Evolutionary conservation across 1,284 basidiomycete species (phyloP).

Genomic region (Grifola frondosa): DNA sequence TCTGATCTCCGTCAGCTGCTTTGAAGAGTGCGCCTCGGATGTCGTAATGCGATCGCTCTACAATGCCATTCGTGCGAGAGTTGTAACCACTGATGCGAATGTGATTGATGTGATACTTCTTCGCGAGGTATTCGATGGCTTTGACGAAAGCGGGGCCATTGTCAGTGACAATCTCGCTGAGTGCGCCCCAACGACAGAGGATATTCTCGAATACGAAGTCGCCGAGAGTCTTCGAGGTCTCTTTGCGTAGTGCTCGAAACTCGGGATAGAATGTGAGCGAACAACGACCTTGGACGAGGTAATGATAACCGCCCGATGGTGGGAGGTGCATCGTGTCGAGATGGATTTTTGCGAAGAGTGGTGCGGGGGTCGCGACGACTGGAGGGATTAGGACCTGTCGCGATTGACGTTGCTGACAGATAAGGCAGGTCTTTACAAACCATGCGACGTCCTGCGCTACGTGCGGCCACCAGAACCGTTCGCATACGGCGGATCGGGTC

Average conservation of each 20-base stretch:
- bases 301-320: conserved; percentile 15
- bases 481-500: conserved; percentile 6
- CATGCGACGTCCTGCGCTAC: conserved; percentile 29
- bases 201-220: conserved; percentile 30
- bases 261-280: conserved; percentile 22
- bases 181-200: conserved; percentile 22
- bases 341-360: conserved; percentile 33
- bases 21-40: conserved; percentile 39
- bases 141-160: conserved; percentile 31
- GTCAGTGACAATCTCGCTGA: conserved; percentile 26
- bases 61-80: conserved; percentile 39
- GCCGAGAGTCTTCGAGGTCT: conserved; percentile 12
- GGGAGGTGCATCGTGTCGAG: conserved; percentile 35
- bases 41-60: conserved; percentile 38
- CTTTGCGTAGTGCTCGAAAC: conserved; percentile 14
- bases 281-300: conserved; percentile 28
- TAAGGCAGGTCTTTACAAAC: conserved; percentile 36
- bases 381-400: conserved; percentile 33
- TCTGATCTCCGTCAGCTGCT: conserved; percentile 31
- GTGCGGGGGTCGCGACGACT: conserved; percentile 28
- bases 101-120: conserved; percentile 37
- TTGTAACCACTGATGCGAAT: conserved; percentile 48
- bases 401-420: conserved; percentile 33
- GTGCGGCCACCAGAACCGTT: conserved; percentile 32
- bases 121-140: conserved; percentile 29